A percentile compares a stretch with the other conserved stretches of the same genome.
Conservation (phyloP, 345 rosid genomes). For the Bruguiera gymnorhiza region DNA sequence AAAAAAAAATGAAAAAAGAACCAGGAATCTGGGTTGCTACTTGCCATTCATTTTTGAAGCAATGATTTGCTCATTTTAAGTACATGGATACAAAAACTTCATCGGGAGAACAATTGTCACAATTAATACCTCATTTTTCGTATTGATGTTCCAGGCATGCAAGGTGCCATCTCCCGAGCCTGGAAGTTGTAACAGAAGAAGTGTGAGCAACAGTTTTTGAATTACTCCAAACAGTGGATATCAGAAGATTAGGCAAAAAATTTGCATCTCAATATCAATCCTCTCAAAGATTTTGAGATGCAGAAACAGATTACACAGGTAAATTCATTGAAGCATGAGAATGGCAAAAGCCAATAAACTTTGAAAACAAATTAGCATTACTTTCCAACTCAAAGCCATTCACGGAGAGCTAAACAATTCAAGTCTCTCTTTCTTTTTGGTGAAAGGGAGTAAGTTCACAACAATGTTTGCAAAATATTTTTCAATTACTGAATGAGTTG, state of each 20-base stretch:
- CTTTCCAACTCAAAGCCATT: background rate
- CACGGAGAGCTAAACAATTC: background rate
- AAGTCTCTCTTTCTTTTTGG: background rate
- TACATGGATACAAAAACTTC: background rate
- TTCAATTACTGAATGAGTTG: background rate
- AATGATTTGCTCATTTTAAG: background rate
- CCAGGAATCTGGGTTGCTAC: too few relatives aligned
- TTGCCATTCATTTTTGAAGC: too few relatives aligned
- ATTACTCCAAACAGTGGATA: background rate
- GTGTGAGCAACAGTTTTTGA: background rate
- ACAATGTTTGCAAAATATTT: background rate
- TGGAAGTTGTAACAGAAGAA: conserved; percentile 17
- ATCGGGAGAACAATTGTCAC: background rate
- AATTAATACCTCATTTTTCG: conserved; percentile 60
- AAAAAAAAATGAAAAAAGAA: too few relatives aligned
- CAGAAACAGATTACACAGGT: too few relatives aligned
- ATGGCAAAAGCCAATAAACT: too few relatives aligned
- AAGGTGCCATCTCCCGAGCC: conserved; percentile 95
- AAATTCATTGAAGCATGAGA: too few relatives aligned
- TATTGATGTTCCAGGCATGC: conserved; percentile 86
- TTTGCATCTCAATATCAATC: background rate
- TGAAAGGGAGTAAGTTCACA: background rate
- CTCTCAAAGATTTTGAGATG: background rate
- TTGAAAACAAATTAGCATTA: background rate
- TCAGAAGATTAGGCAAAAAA: background rate